Evolutionary conservation across 495 filamentous ascomycete genomes (phyloP), one percentile per base, ranked within the genome.

Genomic region (Aspergillus avenaceus): DNA sequence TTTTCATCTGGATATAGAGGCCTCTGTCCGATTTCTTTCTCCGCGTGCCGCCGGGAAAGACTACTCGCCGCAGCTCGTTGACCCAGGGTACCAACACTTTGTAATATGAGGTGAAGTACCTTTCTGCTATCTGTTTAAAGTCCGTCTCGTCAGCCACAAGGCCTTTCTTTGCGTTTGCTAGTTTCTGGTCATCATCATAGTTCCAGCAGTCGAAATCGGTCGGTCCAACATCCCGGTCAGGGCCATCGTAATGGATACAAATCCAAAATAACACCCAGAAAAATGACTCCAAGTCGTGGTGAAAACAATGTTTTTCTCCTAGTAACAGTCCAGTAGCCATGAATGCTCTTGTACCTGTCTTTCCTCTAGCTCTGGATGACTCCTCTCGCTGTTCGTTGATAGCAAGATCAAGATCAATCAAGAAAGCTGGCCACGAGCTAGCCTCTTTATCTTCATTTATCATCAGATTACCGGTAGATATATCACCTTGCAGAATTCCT

Each of bases 221-320:
- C 14, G 29, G 29, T 13, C 29, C 29, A 4, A 32, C 29, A 9
- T 32, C 29, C 14, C 14, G 4, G 9, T 4, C 46, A 12, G 49
- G 64, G 12, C 58, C 61, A 8, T 69, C 31, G 41, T 57, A 68
- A 37, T 77, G 64, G 21, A 77, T 66, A 50, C 62, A 75, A 41
- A 77, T 70, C 69, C 66, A 75, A 45, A 76, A 76, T 0, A 80
- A 46, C 18, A 81, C 73, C 70, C 68, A 80, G 54, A 80, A 79
- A 56, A 80, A 76, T 23, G 69, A 80, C 60, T 81, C 73, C 13
- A 81, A 65, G 26, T 69, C 54, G 34, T 67, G 56, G 44, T 56
- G 61, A 41, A 58, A 58, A 27, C 45, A 61, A 49, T 63, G 54
- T 41, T 46, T 37, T 46, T 66, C 55, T 11, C 59, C 53, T 14